Base-by-base conservation (phyloP, 148 eudicot species). In the Camellia japonica region DNA sequence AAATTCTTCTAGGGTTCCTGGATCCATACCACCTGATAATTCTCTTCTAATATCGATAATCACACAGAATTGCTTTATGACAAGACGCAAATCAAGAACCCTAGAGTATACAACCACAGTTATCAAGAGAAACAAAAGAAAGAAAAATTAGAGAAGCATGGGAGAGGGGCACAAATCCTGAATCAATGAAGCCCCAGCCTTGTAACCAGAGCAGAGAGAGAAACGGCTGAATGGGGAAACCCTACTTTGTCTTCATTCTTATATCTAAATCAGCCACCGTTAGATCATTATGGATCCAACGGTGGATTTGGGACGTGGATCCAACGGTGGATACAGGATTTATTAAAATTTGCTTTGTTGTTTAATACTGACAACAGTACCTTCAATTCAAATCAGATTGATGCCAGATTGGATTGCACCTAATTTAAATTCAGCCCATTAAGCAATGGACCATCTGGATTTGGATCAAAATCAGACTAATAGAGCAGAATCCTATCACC, bases 1-100 rank as follows among this genome's bases (percentile, higher is more conserved):
- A 52, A 60, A 72, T 51, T 51, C 55, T 70, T 71, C 76, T 73
- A 73, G n/a, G 7, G 62, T n/a, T 54, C 23, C 44, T 16, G 76
- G 47, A 73, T 73, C 63, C 63, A 73, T 73, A 55, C 14, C 38
- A 38, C 61, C 62, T 55, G 63, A 73, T 14, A 73, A 73, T 38
- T 73, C 65, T 54, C 46, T 51, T 58, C 46, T 30, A 15, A 38
- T 58, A 19, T 44, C n/a, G 42, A 51, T 51, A 71, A 46, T 52
- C 18, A 52, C 58, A n/a, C 11, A 52, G 16, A 71, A 71, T 14
- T 23, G 44, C 16, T 51, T 30, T 16, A 73, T 55, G 41, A 52
- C 44, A 30, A 73, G 46, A 47, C 3, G 19, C 74, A 19, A 8
- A 71, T 47, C 14, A 49, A 47, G 74, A 71, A 49, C 18, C 44